A percentile compares a stretch with the other conserved stretches of the same genome.
These are phyloP conservation scores for Botryosphaeria dothidea DNA, from an alignment of 2,329 filamentous ascomycete genomes.

Conservation along the genomic window DNA sequence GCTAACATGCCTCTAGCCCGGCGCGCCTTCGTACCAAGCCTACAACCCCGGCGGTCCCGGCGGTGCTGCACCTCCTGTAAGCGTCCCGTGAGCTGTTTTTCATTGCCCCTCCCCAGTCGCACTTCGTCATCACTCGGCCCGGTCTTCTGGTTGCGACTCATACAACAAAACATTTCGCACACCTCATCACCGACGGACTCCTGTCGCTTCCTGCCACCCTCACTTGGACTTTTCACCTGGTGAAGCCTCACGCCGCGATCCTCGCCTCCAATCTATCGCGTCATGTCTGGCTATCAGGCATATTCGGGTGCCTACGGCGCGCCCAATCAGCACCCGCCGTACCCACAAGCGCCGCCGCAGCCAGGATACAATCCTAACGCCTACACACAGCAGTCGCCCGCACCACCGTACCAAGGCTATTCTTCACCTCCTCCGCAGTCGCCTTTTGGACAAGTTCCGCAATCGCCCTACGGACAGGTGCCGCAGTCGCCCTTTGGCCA, in stretches of 20 bases:
- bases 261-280: background rate
- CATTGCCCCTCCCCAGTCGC: slow-evolving; percentile 9
- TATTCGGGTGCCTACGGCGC: slow-evolving; percentile 19
- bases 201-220: background rate
- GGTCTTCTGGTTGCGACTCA: slow-evolving; percentile 6
- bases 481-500: slow-evolving; percentile 38
- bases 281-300: slow-evolving; percentile 14
- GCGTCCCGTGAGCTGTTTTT: slow-evolving; percentile 21
- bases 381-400: slow-evolving; percentile 9
- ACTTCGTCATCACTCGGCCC: slow-evolving; percentile 20
- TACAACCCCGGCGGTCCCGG: slow-evolving; percentile 47
- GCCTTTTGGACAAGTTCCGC: background rate
- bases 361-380: slow-evolving; percentile 21
- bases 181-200: background rate
- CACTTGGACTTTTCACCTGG: background rate
- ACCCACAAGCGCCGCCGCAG: slow-evolving; percentile 34
- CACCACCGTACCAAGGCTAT: slow-evolving; percentile 10
- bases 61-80: slow-evolving; percentile 33
- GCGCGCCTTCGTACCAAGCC: slow-evolving; percentile 57
- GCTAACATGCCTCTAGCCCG: slow-evolving; percentile 38
- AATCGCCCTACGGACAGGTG: slow-evolving; percentile 24
- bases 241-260: background rate
- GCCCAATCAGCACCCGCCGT: slow-evolving; percentile 36
- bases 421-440: background rate
- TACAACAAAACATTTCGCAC: slow-evolving; percentile 1